These are phyloP conservation scores for Bondarzewia mesenterica DNA, from an alignment of 1,284 basidiomycete species.

Conservation along the genomic window DNA sequence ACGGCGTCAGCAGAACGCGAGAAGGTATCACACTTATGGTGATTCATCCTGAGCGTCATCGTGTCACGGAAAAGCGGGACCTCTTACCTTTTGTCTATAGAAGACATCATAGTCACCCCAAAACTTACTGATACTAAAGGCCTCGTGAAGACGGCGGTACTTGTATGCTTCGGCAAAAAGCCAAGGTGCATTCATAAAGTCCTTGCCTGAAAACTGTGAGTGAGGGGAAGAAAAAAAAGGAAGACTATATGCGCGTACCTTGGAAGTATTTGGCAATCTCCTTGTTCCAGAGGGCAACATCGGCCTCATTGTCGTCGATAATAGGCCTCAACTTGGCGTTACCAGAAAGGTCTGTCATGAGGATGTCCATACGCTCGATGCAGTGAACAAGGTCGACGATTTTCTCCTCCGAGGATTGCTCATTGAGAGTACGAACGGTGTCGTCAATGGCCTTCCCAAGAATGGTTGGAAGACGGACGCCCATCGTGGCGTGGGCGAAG, in stretches of 20 bases:
- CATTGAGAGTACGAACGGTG: slow-evolving; percentile 83
- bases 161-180: slow-evolving; percentile 97
- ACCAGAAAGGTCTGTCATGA: slow-evolving; percentile 76
- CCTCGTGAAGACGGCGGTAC: slow-evolving; percentile 92
- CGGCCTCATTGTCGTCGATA: slow-evolving; percentile 88
- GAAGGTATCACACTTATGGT: slow-evolving; percentile 83
- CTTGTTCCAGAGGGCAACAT: slow-evolving; percentile 96
- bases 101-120: slow-evolving; percentile 90
- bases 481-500: slow-evolving; percentile 92
- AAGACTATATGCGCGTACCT: slow-evolving; percentile 34
- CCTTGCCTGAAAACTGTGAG: slow-evolving; percentile 53
- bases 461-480: slow-evolving; percentile 89
- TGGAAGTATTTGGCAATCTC: slow-evolving; percentile 91
- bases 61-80: background rate
- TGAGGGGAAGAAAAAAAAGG: background rate
- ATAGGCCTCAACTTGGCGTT: slow-evolving; percentile 81
- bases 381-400: slow-evolving; percentile 84
- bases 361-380: slow-evolving; percentile 79
- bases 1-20: slow-evolving; percentile 89
- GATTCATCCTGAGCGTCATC: background rate
- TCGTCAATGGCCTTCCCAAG: slow-evolving; percentile 96
- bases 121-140: slow-evolving; percentile 88
- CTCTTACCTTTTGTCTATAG: slow-evolving; percentile 81
- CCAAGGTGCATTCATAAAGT: slow-evolving; percentile 97
- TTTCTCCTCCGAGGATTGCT: slow-evolving; percentile 77